Base-by-base conservation (phyloP, 768 basidiomycete genomes). In the Pholiota conissans region DNA sequence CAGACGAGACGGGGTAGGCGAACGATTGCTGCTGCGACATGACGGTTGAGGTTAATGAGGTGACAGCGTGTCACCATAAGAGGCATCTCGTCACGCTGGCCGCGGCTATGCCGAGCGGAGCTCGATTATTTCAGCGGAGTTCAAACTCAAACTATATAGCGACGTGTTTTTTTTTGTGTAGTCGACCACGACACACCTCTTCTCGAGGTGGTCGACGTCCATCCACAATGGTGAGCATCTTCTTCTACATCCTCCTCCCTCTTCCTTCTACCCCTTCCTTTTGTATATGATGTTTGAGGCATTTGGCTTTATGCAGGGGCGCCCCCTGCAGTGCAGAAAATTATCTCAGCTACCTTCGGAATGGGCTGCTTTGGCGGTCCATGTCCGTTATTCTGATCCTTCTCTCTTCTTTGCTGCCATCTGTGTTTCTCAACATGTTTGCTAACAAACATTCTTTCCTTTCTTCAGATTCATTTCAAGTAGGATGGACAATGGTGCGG, bases 281-380 rank as follows among this genome's bases (percentile, higher is more conserved):
- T 24, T 47, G 29, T 53, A 47, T 63, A 84, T 87, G 89, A 91
- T 91, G 89, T 86, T 89, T 90, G 89, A 91, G 89, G 89, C 89
- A 91, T 90, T 90, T 91, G 89, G 89, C 89, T 90, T 90, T 90
- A 91, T 63, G 88, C 84, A 76, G 77, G 82, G 71, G 69, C 66
- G 79, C 66, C 63, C 73, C 83, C 82, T 83, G 85, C 87, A 77
- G 72, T 91, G 90, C 86, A 89, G 89, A 91, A 87, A 84, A 64
- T 70, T 79, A 89, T 83, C 90, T 91, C 90, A 91, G 89, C 89
- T 91, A 91, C 90, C 90, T 91, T 89, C 87, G 83, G 84, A 79
- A 76, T 71, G 72, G 73, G 65, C 74, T 72, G 63, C 76, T 74
- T 80, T 76, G 76, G 76, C 67, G 62, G 73, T 67, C 66, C 65